A percentile compares a stretch with the other conserved stretches of the same genome.
These are phyloP conservation scores for Plasmodium inui DNA, from an alignment of 169 alveolate genomes.

Conservation along the genomic window DNA sequence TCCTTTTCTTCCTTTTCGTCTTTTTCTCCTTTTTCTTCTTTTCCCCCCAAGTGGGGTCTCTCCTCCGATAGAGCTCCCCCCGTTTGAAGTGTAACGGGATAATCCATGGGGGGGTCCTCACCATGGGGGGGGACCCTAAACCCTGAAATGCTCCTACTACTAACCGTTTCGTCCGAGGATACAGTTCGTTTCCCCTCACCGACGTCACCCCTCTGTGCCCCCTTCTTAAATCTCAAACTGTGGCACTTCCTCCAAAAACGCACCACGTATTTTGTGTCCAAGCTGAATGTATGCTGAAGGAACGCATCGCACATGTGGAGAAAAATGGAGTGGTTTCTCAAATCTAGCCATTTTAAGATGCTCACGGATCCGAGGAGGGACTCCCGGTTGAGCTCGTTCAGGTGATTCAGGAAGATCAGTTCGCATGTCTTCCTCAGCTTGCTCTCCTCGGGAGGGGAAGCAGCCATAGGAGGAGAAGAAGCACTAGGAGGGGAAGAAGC, in stretches of 20 bases:
- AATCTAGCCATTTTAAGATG: conserved; percentile 34
- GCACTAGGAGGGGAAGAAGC: neutral
- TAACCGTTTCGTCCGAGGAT: neutral
- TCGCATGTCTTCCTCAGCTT: conserved; percentile 21
- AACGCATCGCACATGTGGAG: conserved; percentile 59
- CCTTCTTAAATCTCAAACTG: conserved; percentile 29
- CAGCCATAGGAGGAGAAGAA: neutral
- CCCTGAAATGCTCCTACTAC: neutral
- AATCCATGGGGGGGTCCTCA: neutral
- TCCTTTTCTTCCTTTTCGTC: too few species aligned
- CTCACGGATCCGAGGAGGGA: conserved; percentile 23
- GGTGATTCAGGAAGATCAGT: conserved; percentile 14
- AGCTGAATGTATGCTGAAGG: neutral
- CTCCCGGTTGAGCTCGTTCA: conserved; percentile 29
- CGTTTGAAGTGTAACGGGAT: neutral
- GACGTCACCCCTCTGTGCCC: neutral
- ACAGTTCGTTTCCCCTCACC: neutral
- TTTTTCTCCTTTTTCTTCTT: neutral
- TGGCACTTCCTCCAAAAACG: conserved; percentile 64
- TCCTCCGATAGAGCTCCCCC: neutral
- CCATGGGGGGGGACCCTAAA: neutral
- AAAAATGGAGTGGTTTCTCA: conserved; percentile 20
- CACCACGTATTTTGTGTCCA: conserved; percentile 13
- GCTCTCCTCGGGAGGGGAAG: neutral
- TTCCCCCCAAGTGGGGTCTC: neutral